Percentiles rank a stretch among this genome's conserved stretches.
Evolutionary conservation across 345 rosid species (phyloP).

Genomic region (Eucalyptus marginata): DNA sequence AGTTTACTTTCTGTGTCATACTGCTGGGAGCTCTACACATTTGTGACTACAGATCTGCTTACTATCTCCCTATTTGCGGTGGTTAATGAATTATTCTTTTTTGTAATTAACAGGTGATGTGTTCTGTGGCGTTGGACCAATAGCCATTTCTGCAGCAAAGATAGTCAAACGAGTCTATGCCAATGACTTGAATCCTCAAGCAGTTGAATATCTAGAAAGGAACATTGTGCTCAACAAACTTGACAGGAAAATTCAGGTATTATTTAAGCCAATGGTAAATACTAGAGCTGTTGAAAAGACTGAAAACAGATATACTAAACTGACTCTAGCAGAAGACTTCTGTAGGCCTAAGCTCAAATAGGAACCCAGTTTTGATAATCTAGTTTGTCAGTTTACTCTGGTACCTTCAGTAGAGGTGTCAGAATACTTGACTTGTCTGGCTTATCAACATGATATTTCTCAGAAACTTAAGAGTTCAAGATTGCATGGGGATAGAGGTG

Average conservation of each 20-base stretch:
- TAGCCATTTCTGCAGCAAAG: slow-evolving; percentile 75
- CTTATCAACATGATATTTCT: background rate
- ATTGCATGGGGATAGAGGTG: background rate
- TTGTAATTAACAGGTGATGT: slow-evolving; percentile 57
- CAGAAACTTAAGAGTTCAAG: background rate
- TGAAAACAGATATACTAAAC: background rate
- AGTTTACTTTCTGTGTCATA: background rate
- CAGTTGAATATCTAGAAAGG: slow-evolving; percentile 67
- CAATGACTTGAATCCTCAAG: slow-evolving; percentile 83
- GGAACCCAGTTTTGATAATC: background rate
- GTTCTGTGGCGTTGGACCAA: slow-evolving; percentile 77
- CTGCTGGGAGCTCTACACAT: background rate
- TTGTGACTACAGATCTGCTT: background rate
- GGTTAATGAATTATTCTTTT: background rate
- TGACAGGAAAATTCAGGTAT: slow-evolving; percentile 65
- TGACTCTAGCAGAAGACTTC: background rate
- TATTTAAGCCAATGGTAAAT: background rate
- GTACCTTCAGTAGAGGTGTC: background rate
- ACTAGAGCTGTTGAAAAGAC: background rate
- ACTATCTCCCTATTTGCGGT: background rate
- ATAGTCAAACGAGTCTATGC: slow-evolving; percentile 76
- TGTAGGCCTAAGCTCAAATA: background rate
- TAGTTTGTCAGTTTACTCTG: background rate
- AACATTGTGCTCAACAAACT: slow-evolving; percentile 69
- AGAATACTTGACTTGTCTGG: background rate